Percentiles rank a stretch among this genome's conserved stretches.
phyloP scores from a whole-genome alignment of 2,329 filamentous ascomycete genomes.

The Sporothrix pseudoabietina region DNA sequence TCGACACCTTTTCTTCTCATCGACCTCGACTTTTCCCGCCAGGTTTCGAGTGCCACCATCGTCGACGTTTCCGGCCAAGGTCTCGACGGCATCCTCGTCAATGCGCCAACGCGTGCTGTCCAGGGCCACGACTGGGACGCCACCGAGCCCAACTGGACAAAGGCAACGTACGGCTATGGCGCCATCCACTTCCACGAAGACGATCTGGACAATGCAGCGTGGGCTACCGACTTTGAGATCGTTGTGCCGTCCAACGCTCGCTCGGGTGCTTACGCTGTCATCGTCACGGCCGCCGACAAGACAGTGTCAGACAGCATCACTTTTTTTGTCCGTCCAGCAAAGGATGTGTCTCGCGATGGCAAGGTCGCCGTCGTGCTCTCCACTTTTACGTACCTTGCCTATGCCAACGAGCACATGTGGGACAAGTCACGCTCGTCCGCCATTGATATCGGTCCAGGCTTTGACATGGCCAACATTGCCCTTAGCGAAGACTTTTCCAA shows the following conservation, averaged over 20 bases:
- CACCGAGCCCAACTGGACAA: constrained; percentile 27
- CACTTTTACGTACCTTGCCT: constrained; percentile 29
- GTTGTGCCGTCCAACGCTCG: constrained; percentile 1
- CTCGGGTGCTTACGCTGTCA: constrained; percentile 28
- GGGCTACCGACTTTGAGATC: constrained; percentile 25
- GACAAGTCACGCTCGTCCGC: neutral
- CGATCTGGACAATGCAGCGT: constrained; percentile 28
- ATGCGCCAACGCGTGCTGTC: constrained; percentile 24
- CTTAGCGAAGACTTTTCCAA: constrained; percentile 3
- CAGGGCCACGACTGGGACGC: constrained; percentile 28
- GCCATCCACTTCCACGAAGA: constrained; percentile 32
- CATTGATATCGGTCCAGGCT: neutral
- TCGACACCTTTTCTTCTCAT: neutral
- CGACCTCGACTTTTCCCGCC: constrained; percentile 16
- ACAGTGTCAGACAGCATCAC: constrained; percentile 6
- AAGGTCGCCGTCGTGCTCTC: constrained; percentile 24
- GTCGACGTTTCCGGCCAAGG: constrained; percentile 19
- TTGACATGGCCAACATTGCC: neutral
- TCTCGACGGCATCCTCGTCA: constrained; percentile 6
- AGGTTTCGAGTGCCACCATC: neutral
- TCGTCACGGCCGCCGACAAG: neutral
- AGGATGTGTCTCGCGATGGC: neutral
- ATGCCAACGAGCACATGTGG: constrained; percentile 31
- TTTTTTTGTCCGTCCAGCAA: constrained; percentile 23
- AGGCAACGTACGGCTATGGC: constrained; percentile 26